Evolutionary conservation across 164 flowering plant genomes (phyloP), one percentile per base, ranked within the genome.

Genomic region (Buxus sempervirens): DNA sequence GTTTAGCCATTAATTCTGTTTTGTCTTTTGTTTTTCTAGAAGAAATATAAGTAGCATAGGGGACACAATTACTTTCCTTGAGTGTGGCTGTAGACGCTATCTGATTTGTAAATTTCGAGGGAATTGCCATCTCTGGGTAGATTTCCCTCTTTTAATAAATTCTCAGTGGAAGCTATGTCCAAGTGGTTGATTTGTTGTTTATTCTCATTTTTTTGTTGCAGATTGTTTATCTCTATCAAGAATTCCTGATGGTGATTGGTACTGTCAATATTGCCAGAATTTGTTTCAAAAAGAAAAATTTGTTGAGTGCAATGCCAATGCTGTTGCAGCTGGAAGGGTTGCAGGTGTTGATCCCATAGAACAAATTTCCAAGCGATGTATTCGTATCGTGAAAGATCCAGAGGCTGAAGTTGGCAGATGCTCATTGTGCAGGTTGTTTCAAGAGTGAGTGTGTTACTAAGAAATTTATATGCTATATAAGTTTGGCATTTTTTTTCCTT

Each of bases 251-350:
- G 97, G 84, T 64, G 73, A 62, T 49, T 93, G 94, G 96, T 82
- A 79, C 72, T 93, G 99, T 62, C 82, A 64, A 71, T 84, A 80
- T 68, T 93, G 99, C 77, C 70, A 73, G 68, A 81, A 74, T 62
- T 79, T 77, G 72, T 79, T 78, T 28, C 73, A 84, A 56, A 81
- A 70, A 62, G 94, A 86, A 57, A 87, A 78, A 56, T 73, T 70
- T 72, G 89, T 78, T 10, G 92, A 76, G 70, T 73, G 62, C 21
- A 88, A 87, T 78, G 85, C 72, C 27, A 84, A 92, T 82, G 96
- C 97, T 32, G 63, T 81, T 14, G 97, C 96, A 22, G 96, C 97
- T 73, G 97, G 97, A 36, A 82, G 97, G 70, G 81, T 88, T 63
- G 69, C 75, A 12, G 96, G 89, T 45, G 81, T 83, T 72, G 97